Percentiles rank a stretch among this genome's conserved stretches.
Conservation (phyloP, 371 early-diverging fungal species). For the Conidiobolus incongruus region DNA sequence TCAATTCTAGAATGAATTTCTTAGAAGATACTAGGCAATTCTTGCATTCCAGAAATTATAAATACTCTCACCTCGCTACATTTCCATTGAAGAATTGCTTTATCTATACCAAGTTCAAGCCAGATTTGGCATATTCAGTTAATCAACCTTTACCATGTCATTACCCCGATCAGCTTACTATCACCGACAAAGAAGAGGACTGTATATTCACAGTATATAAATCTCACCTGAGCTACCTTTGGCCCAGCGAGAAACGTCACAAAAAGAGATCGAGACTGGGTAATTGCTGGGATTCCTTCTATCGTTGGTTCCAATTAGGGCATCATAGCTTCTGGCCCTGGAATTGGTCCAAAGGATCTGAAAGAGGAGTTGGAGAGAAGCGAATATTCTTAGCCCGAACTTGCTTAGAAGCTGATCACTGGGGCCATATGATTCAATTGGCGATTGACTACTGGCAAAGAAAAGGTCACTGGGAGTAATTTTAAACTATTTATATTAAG, state of each 20-base stretch:
- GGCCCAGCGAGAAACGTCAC: neutral
- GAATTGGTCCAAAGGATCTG: neutral
- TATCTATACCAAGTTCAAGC: neutral
- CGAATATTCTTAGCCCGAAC: neutral
- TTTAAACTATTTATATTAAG: neutral
- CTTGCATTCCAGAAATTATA: no score
- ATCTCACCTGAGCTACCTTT: conserved; percentile 1
- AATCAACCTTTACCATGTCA: neutral
- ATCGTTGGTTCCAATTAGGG: neutral
- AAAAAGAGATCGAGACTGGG: neutral
- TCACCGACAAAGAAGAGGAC: neutral
- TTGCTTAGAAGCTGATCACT: conserved; percentile 1
- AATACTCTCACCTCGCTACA: neutral
- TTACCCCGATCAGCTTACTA: conserved; percentile 1
- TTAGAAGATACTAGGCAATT: no score
- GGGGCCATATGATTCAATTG: neutral
- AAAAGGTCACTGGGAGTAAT: neutral
- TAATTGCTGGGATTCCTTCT: neutral
- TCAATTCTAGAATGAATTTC: no score
- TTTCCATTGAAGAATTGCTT: conserved; percentile 3
- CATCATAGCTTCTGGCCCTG: conserved; percentile 2
- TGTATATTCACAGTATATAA: neutral
- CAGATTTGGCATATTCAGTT: neutral
- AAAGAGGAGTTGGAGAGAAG: neutral
- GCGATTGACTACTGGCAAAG: neutral